A percentile compares a stretch with the other conserved stretches of the same genome.
Evolutionary conservation across 2,329 filamentous ascomycete species (phyloP).

Genomic region (Neonectria neomacrospora): DNA sequence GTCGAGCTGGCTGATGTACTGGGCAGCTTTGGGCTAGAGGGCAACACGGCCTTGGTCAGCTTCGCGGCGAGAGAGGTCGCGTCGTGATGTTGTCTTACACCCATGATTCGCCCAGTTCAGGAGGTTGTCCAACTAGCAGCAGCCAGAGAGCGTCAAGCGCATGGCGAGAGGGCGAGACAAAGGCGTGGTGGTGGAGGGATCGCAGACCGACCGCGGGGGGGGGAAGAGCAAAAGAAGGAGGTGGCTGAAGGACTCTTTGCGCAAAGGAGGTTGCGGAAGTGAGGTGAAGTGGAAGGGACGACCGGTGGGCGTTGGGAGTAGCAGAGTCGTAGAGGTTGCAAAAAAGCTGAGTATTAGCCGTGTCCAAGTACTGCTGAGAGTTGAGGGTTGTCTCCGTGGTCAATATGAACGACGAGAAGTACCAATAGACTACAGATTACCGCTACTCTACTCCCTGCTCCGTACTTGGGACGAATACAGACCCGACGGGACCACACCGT

Average conservation of each 20-base stretch:
- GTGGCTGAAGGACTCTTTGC: background rate
- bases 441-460: background rate
- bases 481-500: constrained; percentile 15
- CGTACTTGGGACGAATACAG: background rate
- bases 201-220: background rate
- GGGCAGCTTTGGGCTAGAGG: constrained; percentile 75
- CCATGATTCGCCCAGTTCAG: constrained; percentile 51
- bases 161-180: constrained; percentile 35
- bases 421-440: background rate
- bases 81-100: constrained; percentile 46
- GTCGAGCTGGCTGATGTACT: constrained; percentile 86
- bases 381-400: background rate
- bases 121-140: constrained; percentile 44
- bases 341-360: background rate
- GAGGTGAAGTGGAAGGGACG: background rate
- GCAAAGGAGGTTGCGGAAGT: background rate
- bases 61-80: constrained; percentile 16
- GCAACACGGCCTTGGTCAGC: constrained; percentile 37
- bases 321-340: background rate
- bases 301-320: background rate
- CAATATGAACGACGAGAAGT: background rate
- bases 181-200: background rate
- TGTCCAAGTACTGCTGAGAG: background rate
- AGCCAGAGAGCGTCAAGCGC: constrained; percentile 37
- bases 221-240: background rate